Percentiles rank a stretch among this genome's conserved stretches.
Evolutionary conservation across 192 early-diverging fungal species (phyloP).

Genomic region (Gamsiella multidivaricata): DNA sequence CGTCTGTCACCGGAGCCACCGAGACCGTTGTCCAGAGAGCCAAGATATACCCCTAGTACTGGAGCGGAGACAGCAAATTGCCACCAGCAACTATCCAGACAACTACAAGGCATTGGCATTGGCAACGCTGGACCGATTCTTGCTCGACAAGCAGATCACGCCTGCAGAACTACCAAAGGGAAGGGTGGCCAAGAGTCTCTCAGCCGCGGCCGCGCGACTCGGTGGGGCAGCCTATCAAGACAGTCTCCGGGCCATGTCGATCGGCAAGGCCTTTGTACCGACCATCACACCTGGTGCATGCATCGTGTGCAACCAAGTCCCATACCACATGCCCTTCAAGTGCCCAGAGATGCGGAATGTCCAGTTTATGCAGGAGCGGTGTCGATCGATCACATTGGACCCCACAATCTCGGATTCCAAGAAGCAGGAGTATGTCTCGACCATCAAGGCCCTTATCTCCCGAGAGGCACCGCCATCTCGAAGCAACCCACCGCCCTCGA

Average conservation of each 20-base stretch:
- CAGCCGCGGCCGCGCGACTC: constrained; percentile 40
- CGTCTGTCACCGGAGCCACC: constrained; percentile 42
- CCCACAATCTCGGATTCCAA: constrained; percentile 44
- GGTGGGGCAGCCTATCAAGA: constrained; percentile 47
- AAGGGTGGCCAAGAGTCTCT: constrained; percentile 29
- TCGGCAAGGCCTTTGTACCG: constrained; percentile 49
- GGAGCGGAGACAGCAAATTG: constrained; percentile 51
- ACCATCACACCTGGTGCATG: constrained; percentile 49
- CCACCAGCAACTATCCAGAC: constrained; percentile 48
- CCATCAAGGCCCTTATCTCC: constrained; percentile 34
- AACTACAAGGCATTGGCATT: constrained; percentile 41
- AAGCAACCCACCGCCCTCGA: background rate
- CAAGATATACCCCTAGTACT: constrained; percentile 52
- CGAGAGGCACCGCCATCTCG: constrained; percentile 30
- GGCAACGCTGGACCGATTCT: constrained; percentile 31
- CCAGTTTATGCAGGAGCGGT: constrained; percentile 49
- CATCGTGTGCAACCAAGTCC: constrained; percentile 46
- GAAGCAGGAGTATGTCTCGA: constrained; percentile 50
- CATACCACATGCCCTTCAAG: constrained; percentile 48
- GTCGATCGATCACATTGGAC: constrained; percentile 44
- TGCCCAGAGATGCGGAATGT: constrained; percentile 38
- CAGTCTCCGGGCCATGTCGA: constrained; percentile 47
- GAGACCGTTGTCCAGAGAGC: constrained; percentile 49
- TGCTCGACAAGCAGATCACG: constrained; percentile 44
- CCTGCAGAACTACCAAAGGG: constrained; percentile 36